Base-by-base conservation (phyloP, 2,329 filamentous ascomycete genomes). In the Trichoderma sp. region DNA sequence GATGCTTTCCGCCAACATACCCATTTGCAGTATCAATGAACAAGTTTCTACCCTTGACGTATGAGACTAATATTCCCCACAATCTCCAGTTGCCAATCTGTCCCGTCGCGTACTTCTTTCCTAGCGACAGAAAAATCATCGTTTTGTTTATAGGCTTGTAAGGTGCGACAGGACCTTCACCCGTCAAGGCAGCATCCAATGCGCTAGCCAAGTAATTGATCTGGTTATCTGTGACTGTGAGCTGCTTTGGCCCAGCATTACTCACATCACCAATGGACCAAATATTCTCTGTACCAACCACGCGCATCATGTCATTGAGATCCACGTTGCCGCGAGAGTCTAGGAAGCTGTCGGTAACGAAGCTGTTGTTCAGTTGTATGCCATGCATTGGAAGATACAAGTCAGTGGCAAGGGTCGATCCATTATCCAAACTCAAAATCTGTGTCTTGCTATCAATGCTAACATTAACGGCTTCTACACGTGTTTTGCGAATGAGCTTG, bases 311-410 rank as follows among this genome's bases (percentile, higher is more conserved):
- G 1, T 71, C 67, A 51, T 80, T 78, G 14, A 80, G 76, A 4
- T 74, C 74, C 18, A 84, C 58, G 30, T 76, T 78, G 0, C 79
- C 78, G 0, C 64, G 26, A 2, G 70, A 51, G 39, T 81, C 79
- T 4, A 81, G 70, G 55, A 83, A 74, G 1, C 72, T 54, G 0
- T 68, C 49, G 0, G 82, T 79, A 13, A 80, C 67, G 66, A 84
- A 84, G 0, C 74, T 71, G 0, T 79, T 81, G 74, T 86, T 86
- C 59, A 80, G 76, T 1, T 73, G 68, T 16, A 82, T 69, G 46
- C 85, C 85, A 67, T 80, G 78, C 0, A 83, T 79, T 0, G 84
- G 83, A 3, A 86, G 75, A 72, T 83, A 81, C 39, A 84, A 72
- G 21, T 80, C 79, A 51, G 78, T 73, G 3, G 71, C 74, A 56